Base-by-base conservation (phyloP, 805 yeast genomes). In the Kuraishia capsulata region DNA sequence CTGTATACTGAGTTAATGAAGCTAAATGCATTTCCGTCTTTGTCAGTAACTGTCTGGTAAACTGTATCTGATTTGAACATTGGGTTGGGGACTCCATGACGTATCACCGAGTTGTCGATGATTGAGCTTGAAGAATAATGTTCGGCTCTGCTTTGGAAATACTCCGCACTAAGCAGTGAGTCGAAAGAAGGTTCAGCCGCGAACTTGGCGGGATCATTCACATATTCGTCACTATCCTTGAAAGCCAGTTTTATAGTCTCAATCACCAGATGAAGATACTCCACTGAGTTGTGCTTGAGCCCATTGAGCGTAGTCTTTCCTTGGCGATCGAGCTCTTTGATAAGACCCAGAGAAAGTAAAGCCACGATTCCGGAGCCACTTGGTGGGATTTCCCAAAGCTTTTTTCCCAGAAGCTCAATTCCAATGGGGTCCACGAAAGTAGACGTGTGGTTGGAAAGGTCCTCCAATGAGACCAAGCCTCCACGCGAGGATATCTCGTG, bases 291-390 rank as follows among this genome's bases (percentile, higher is more conserved):
- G 53, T 80, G 92, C 42, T 69, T 49, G 49, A 76, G 37, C 3
- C 48, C 41, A 34, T 56, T 46, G 31, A 81, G 50, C 37, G 74
- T 65, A n/a, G 67, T 55, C 14, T 49, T 51, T 3, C 72, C 71
- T 14, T 50, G 42, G 14, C 59, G 60, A 24, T 73, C 74, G 42
- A 84, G 62, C 28, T 73, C 71, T 46, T 67, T 69, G 44, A 84
- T 69, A 33, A 80, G 64, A 0, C 90, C 92, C 36, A 82, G 56
- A 0, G 90, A 78, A 14, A 81, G 59, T 36, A 84, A 61, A 0
- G 89, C 92, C 33, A 84, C 83, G 11, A 84, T 57, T 6, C 94
- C 94, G 39, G 84, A 86, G 3, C 90, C 86, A 55, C 78, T 83
- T 11, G 95, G 95, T 9, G 95, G 92, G 44, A 83, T 77, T 54